A percentile compares a stretch with the other conserved stretches of the same genome.
phyloP scores from a whole-genome alignment of 306 rosid genomes.

The Quercus gilva region DNA sequence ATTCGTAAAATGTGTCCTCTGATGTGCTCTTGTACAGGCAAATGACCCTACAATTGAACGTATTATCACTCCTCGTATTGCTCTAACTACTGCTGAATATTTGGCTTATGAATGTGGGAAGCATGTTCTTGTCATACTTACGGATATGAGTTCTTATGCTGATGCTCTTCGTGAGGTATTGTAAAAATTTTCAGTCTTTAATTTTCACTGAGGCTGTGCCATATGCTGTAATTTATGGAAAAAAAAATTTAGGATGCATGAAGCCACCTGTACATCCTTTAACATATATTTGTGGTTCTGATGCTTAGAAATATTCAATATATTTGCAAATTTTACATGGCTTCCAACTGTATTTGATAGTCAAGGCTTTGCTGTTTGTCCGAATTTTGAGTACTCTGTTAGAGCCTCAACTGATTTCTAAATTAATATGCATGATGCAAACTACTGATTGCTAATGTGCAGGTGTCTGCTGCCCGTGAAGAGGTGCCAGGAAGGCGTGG shows the following conservation, averaged over 20 bases:
- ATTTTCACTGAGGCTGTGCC: background rate
- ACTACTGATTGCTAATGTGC: constrained; percentile 23
- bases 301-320: background rate
- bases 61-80: constrained; percentile 99
- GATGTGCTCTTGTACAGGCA: constrained; percentile 61
- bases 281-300: constrained; percentile 6
- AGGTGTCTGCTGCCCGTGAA: constrained; percentile 99
- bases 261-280: constrained; percentile 4
- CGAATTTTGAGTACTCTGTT: constrained; percentile 11
- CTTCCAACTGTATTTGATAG: constrained; percentile 3
- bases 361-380: constrained; percentile 10
- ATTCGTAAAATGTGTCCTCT: constrained; percentile 14
- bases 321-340: constrained; percentile 5
- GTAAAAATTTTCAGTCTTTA: constrained; percentile 4
- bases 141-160: constrained; percentile 99
- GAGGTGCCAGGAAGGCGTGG: constrained; percentile 99
- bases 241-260: background rate
- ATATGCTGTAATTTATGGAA: background rate
- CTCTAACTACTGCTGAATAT: constrained; percentile 98
- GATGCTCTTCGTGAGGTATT: constrained; percentile 99
- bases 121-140: constrained; percentile 98
- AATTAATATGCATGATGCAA: constrained; percentile 7
- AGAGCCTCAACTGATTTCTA: background rate
- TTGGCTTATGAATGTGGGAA: constrained; percentile 99
- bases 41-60: constrained; percentile 99